phyloP scores from a whole-genome alignment of 106 monocot species.

The Dendrobium huoshanense region DNA sequence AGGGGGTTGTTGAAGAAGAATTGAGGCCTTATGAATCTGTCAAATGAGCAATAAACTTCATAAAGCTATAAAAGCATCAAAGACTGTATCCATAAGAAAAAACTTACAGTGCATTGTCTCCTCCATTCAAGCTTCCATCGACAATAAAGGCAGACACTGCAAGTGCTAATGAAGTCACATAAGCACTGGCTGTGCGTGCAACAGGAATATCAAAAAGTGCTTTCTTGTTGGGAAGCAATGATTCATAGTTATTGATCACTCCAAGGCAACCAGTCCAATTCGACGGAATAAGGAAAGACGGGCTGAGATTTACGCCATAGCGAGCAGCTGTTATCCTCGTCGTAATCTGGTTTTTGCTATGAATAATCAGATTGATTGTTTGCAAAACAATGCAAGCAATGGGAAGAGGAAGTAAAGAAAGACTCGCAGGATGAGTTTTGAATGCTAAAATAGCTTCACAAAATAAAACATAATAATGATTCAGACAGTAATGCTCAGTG shows the following conservation, averaged over 20 bases:
- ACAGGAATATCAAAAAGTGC: constrained; percentile 87
- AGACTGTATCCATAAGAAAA: not conserved
- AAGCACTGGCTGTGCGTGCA: constrained; percentile 80
- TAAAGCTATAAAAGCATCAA: not conserved
- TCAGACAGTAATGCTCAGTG: no score
- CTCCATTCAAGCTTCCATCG: constrained; percentile 96
- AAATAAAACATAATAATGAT: no score
- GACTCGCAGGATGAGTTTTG: not conserved
- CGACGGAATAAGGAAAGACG: constrained; percentile 83
- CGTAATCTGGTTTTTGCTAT: constrained; percentile 31
- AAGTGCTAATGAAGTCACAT: constrained; percentile 67
- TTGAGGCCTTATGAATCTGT: constrained; percentile 79
- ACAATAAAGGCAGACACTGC: constrained; percentile 58
- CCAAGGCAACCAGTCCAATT: constrained; percentile 93
- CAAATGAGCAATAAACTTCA: constrained; percentile 8
- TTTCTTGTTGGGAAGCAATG: constrained; percentile 72
- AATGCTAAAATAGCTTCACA: not conserved
- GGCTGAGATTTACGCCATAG: constrained; percentile 83
- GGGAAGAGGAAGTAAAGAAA: not conserved
- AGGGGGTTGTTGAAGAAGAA: constrained; percentile 94
- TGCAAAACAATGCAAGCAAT: not conserved
- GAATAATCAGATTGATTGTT: not conserved
- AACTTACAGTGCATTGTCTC: constrained; percentile 80
- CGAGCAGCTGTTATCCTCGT: constrained; percentile 66
- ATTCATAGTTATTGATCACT: constrained; percentile 88